These are phyloP conservation scores for Phytophthora multivora DNA, from an alignment of 352 stramenopile genomes.

Conservation along the genomic window DNA sequence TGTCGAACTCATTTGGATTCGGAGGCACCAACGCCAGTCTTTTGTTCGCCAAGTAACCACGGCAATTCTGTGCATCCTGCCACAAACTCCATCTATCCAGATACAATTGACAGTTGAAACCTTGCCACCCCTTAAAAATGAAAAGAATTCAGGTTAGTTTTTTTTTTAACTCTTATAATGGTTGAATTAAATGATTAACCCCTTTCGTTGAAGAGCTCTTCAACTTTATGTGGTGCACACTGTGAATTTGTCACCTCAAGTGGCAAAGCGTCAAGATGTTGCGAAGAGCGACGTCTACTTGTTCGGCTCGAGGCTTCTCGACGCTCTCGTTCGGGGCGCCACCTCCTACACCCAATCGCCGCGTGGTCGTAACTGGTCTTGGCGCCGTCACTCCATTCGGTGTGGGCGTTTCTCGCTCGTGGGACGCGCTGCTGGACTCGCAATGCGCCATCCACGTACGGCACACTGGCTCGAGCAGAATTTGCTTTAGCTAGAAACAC, in stretches of 20 bases:
- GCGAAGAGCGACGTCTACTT: conserved; percentile 9
- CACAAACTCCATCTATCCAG: too few species aligned
- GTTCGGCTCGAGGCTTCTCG: conserved; percentile 47
- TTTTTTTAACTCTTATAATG: too few species aligned
- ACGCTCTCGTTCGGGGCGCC: conserved; percentile 71
- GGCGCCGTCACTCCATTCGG: conserved; percentile 92
- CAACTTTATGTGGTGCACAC: conserved; percentile 18
- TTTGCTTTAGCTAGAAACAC: too few species aligned
- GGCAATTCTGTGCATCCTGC: too few species aligned
- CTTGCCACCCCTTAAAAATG: background rate
- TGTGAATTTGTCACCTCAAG: background rate
- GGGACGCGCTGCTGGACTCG: conserved; percentile 81
- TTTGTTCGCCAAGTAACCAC: conserved; percentile 59
- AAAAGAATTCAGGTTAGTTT: background rate
- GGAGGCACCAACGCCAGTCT: conserved; percentile 93
- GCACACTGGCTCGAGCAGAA: background rate
- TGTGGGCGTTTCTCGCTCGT: conserved; percentile 81
- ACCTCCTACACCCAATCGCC: conserved; percentile 59
- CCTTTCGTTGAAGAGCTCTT: background rate
- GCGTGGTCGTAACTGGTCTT: conserved; percentile 93
- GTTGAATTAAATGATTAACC: background rate
- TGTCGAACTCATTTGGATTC: conserved; percentile 98
- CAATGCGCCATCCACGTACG: conserved; percentile 76
- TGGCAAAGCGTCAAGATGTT: conserved; percentile 18
- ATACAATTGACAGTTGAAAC: too few species aligned